A percentile compares a stretch with the other conserved stretches of the same genome.
Evolutionary conservation across 139 green algal species (phyloP).

Genomic region (Asterochloris sp.): DNA sequence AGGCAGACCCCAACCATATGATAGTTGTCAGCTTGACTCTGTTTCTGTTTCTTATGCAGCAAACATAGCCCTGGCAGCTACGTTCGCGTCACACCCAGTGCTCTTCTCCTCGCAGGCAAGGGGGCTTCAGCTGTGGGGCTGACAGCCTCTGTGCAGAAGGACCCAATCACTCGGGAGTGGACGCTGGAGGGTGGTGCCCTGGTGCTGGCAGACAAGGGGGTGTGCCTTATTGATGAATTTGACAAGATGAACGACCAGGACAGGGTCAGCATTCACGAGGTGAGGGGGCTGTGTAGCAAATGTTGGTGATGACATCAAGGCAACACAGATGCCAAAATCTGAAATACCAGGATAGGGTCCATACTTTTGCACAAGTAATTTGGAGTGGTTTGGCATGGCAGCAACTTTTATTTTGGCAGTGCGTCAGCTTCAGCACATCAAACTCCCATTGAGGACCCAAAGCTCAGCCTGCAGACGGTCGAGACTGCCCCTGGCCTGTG

Average conservation of each 20-base stretch:
- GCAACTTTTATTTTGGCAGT: too few relatives aligned
- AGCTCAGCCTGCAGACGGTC: too few relatives aligned
- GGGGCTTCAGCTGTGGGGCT: conserved; percentile 95
- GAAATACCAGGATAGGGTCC: too few relatives aligned
- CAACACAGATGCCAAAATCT: too few relatives aligned
- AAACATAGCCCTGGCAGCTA: not conserved
- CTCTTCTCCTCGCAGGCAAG: conserved; percentile 71
- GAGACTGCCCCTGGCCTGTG: too few relatives aligned
- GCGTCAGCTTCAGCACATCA: too few relatives aligned
- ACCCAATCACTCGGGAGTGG: conserved; percentile 94
- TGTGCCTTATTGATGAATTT: conserved; percentile 99
- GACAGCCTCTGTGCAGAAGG: conserved; percentile 93
- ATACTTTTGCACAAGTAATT: too few relatives aligned
- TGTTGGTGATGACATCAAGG: too few relatives aligned
- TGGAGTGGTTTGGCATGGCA: too few relatives aligned
- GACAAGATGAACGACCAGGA: conserved; percentile 99
- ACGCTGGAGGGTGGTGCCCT: conserved; percentile 97
- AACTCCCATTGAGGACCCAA: too few relatives aligned
- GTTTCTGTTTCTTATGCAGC: not conserved
- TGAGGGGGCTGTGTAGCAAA: not conserved
- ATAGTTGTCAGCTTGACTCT: not conserved
- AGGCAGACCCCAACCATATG: not conserved
- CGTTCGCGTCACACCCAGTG: not conserved
- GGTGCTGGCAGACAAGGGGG: conserved; percentile 92
- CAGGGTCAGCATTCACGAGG: conserved; percentile 71